phyloP scores from a whole-genome alignment of 371 early-diverging fungal genomes.

The Fennellomyces sp. region DNA sequence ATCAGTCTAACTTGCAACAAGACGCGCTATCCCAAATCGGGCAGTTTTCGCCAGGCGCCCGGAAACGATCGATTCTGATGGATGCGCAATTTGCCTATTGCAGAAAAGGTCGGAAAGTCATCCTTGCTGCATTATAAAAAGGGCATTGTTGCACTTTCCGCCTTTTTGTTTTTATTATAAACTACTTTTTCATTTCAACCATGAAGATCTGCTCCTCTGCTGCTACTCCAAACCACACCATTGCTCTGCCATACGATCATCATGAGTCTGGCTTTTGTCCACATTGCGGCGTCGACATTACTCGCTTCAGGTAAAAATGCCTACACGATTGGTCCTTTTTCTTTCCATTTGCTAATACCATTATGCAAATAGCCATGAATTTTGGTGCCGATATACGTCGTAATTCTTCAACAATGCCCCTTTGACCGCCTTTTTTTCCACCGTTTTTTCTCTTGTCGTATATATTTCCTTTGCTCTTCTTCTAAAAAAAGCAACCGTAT shows the following conservation, averaged over 20 bases:
- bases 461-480: neutral
- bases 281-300: conserved; percentile 10
- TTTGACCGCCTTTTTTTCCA: conserved; percentile 43
- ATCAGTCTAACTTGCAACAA: too few relatives aligned
- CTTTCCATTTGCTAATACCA: neutral
- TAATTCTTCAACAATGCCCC: conserved; percentile 59
- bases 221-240: neutral
- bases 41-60: neutral
- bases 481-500: neutral
- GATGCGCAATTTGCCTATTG: neutral
- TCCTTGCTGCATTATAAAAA: too few relatives aligned
- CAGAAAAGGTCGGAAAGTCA: neutral
- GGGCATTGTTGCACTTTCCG: neutral
- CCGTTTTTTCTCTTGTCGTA: neutral
- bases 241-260: neutral
- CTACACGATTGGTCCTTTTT: neutral
- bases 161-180: too few relatives aligned
- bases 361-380: conserved; percentile 9
- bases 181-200: neutral
- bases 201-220: neutral
- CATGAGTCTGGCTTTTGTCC: conserved; percentile 1
- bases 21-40: neutral
- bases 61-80: neutral
- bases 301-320: conserved; percentile 10
- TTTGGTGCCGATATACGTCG: conserved; percentile 11